Conservation (phyloP, 768 basidiomycete species). For the Terana coerulea region DNA sequence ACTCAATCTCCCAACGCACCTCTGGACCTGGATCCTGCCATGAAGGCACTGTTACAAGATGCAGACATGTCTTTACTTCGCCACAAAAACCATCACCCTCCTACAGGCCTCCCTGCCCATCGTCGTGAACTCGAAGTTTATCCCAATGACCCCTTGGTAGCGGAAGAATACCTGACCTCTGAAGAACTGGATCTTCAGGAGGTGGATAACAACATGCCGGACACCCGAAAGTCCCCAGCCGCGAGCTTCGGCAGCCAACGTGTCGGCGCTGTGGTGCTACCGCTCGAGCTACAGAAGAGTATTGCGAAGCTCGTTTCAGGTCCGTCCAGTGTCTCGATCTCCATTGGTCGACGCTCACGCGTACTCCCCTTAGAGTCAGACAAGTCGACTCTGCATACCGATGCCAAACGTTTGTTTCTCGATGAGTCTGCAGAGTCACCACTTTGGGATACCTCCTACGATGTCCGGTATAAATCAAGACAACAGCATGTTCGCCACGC, state of each 20-base stretch:
- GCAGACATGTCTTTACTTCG: constrained; percentile 58
- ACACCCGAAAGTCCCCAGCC: constrained; percentile 70
- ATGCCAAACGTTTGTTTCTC: constrained; percentile 69
- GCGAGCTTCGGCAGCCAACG: constrained; percentile 74
- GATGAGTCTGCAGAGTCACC: constrained; percentile 27
- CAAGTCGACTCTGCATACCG: constrained; percentile 60
- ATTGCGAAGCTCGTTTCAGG: constrained; percentile 68
- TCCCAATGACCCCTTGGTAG: constrained; percentile 25
- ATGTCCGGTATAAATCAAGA: constrained; percentile 56
- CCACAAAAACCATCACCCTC: constrained; percentile 20
- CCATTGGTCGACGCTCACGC: neutral
- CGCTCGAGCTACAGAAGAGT: constrained; percentile 63
- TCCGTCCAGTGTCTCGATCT: constrained; percentile 27
- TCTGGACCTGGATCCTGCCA: constrained; percentile 61
- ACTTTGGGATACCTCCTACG: constrained; percentile 56
- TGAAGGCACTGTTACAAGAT: constrained; percentile 59
- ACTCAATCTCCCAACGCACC: constrained; percentile 52
- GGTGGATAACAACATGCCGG: constrained; percentile 30
- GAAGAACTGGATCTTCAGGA: constrained; percentile 33
- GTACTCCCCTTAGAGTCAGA: constrained; percentile 50
- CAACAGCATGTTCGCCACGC: constrained; percentile 55
- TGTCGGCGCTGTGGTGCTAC: constrained; percentile 69
- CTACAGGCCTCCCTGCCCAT: constrained; percentile 13
- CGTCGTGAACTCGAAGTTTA: constrained; percentile 56
- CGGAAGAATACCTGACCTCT: constrained; percentile 24